Conservation (phyloP, 176 grass and related monocot genomes). For the Oryza glumipatula region DNA sequence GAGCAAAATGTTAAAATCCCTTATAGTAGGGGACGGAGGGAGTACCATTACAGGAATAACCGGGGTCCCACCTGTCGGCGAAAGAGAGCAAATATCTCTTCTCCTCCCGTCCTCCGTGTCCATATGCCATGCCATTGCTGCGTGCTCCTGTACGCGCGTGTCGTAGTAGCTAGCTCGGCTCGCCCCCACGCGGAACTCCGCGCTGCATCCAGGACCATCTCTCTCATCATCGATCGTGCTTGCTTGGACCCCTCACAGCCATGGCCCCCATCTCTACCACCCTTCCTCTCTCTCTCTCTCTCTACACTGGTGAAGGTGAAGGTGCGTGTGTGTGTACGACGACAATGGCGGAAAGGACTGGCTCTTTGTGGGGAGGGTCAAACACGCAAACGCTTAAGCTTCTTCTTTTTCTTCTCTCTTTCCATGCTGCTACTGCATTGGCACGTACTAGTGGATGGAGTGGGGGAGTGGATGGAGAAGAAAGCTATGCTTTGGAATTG, state of each 20-base stretch:
- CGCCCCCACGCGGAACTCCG: too few relatives aligned
- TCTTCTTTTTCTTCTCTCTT: background rate
- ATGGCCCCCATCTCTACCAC: background rate
- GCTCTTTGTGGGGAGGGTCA: conserved; percentile 26
- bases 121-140: too few relatives aligned
- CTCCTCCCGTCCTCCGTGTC: background rate
- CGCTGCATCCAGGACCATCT: too few relatives aligned
- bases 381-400: background rate
- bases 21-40: too few relatives aligned
- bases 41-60: background rate
- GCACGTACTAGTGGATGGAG: background rate
- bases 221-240: background rate
- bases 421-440: background rate
- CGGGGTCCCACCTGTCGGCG: background rate
- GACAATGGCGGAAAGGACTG: conserved; percentile 17
- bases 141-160: too few relatives aligned
- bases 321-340: background rate
- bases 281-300: too few relatives aligned
- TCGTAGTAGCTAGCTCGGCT: too few relatives aligned
- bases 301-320: background rate
- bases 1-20: too few relatives aligned
- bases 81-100: background rate
- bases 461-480: too few relatives aligned
- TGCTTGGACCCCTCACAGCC: background rate
- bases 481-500: background rate